These are phyloP conservation scores for Penicillium ucsense DNA, from an alignment of 495 filamentous ascomycete species.

Conservation along the genomic window DNA sequence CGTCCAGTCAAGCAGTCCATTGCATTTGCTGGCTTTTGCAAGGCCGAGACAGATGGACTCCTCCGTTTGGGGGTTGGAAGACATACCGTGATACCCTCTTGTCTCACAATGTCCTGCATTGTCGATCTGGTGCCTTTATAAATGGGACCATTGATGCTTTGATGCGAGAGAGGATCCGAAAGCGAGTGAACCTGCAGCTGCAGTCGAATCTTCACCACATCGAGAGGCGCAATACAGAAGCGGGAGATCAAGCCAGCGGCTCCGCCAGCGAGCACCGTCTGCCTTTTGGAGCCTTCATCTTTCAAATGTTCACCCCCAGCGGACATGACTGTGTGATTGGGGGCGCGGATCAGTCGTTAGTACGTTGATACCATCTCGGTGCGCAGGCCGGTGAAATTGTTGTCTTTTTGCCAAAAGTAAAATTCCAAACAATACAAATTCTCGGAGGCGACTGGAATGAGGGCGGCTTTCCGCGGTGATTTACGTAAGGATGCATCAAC, in stretches of 20 bases:
- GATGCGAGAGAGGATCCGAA: conserved; percentile 51
- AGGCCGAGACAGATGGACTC: not conserved
- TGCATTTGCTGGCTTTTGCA: no score
- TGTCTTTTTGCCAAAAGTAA: conserved; percentile 2
- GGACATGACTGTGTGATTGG: conserved; percentile 54
- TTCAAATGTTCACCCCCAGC: conserved; percentile 65
- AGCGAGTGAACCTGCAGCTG: conserved; percentile 81
- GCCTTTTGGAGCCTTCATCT: conserved; percentile 82
- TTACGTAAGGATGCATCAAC: conserved; percentile 6
- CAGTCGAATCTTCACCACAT: conserved; percentile 94
- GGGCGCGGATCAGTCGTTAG: not conserved
- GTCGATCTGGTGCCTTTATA: conserved; percentile 76
- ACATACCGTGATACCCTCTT: conserved; percentile 67
- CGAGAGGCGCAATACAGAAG: conserved; percentile 87
- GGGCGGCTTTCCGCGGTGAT: not conserved
- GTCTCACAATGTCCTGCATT: conserved; percentile 58
- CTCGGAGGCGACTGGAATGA: conserved; percentile 10
- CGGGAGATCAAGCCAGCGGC: conserved; percentile 84
- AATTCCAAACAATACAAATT: not conserved
- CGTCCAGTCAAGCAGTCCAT: no score
- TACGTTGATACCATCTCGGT: no score
- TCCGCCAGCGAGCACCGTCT: conserved; percentile 76
- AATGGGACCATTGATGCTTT: conserved; percentile 47
- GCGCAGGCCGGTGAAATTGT: not conserved
- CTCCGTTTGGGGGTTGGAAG: no score